Evolutionary conservation across 192 early-diverging fungal species (phyloP), one percentile per base, ranked within the genome.

Genomic region (Podila clonocystis): DNA sequence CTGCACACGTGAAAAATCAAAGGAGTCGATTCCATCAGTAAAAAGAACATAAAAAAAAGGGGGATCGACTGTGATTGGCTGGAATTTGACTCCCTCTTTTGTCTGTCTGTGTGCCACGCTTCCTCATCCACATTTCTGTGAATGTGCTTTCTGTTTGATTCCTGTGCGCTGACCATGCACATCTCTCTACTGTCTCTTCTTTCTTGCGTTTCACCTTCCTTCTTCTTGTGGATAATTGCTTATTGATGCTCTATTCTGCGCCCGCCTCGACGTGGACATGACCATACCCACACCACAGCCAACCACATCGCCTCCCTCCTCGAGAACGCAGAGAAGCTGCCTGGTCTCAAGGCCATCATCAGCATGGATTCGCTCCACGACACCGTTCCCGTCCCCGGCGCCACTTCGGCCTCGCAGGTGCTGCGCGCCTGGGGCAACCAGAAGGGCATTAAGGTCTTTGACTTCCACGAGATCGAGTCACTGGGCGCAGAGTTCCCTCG

Each of bases 341-440:
- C 90, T 31, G 62, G 52, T 60, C 88, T 94, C 65, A 93, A 92
- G 77, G 89, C 82, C 64, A 88, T 96, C 50, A 74, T 94, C 49
- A 85, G 85, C 59, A 90, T 94, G 88, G 94, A 95, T 75, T 50
- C 82, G 19, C 70, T 91, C 26, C 86, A 88, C 31, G 84, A 72
- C 11, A 68, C 70, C 67, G 74, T 75, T 57, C 66, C 72, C 33
- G 71, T 72, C 41, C 65, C 65, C 48, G 75, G 70, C 28, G 77
- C 77, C 45, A 80, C 77, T 33, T 80, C 77, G 0, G 77, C 77
- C 62, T 58, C 77, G 5, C 77, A 80, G 58, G 77, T 80, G 15
- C 69, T 79, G 49, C 76, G 87, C 61, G 82, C 79, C 61, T 93
- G 91, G 91, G 93, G 92, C n/a, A 88, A 84, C 12, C 88, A 91